Conservation (phyloP, 345 rosid species). For the Acer saccharum region DNA sequence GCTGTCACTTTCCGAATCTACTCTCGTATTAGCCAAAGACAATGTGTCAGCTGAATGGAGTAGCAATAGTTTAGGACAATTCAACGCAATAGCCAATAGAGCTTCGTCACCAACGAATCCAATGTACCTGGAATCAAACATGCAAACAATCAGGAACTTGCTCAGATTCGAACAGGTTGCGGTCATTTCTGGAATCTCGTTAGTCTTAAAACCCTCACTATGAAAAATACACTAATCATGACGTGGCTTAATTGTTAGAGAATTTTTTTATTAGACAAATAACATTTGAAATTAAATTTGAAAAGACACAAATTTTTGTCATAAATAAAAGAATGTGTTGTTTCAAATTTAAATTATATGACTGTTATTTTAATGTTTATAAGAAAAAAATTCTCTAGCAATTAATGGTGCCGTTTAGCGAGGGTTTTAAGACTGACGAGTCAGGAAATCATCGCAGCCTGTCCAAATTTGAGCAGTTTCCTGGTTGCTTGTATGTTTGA, state of each 20-base stretch:
- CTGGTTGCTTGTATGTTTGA: conserved; percentile 78
- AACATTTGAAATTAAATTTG: too few species aligned
- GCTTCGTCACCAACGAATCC: conserved; percentile 82
- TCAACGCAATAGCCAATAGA: conserved; percentile 53
- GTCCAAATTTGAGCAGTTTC: conserved; percentile 56
- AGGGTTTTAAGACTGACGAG: conserved; percentile 78
- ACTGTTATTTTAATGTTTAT: too few species aligned
- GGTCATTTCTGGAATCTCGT: conserved; percentile 52
- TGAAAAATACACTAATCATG: conserved; percentile 39
- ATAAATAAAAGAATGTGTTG: too few species aligned
- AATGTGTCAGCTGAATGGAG: conserved; percentile 69
- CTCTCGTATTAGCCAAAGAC: conserved; percentile 43
- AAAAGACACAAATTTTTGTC: too few species aligned
- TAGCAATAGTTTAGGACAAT: conserved; percentile 59
- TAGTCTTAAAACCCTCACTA: conserved; percentile 73
- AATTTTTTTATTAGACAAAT: too few species aligned
- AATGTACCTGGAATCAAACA: conserved; percentile 71
- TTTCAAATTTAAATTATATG: too few species aligned
- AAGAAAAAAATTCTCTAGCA: too few species aligned
- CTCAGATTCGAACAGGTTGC: conserved; percentile 60
- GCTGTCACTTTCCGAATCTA: conserved; percentile 46
- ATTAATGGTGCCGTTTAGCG: conserved; percentile 60
- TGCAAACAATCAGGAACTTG: conserved; percentile 62
- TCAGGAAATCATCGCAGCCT: conserved; percentile 49
- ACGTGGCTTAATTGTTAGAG: conserved; percentile 22